Conservation (phyloP, 2,329 filamentous ascomycete genomes). For the Penicillium vulpinum region DNA sequence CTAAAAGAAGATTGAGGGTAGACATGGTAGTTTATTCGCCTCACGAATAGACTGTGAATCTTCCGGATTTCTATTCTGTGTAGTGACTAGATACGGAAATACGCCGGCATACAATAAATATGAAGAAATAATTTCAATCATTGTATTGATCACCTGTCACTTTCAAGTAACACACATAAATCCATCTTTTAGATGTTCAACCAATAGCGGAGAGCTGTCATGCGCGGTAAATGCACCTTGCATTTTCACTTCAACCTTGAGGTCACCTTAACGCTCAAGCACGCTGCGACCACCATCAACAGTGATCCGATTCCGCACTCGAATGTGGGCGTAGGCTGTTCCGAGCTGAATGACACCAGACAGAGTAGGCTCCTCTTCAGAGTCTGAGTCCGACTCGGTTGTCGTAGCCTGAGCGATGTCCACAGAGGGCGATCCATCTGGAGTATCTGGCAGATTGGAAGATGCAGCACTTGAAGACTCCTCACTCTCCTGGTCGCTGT, state of each 20-base stretch:
- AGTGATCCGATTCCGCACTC: constrained; percentile 3
- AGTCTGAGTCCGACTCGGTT: no score
- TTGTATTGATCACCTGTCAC: neutral
- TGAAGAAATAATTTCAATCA: neutral
- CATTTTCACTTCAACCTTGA: neutral
- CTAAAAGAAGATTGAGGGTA: neutral
- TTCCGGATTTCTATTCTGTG: neutral
- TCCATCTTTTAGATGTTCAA: neutral
- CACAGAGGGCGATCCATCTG: neutral
- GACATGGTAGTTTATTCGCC: no score
- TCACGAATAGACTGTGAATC: neutral
- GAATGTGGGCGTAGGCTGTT: neutral
- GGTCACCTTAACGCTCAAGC: neutral
- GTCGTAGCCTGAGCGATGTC: neutral
- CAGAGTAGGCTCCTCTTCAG: neutral
- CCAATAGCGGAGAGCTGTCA: neutral
- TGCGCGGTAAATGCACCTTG: neutral
- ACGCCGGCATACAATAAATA: neutral
- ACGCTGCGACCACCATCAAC: constrained; percentile 5
- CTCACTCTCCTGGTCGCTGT: neutral
- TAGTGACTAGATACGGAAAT: neutral
- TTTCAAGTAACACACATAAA: neutral
- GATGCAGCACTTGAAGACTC: neutral
- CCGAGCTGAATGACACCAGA: neutral
- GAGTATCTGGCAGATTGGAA: neutral